A percentile compares a stretch with the other conserved stretches of the same genome.
Conservation (phyloP, 305 asterid species). For the Lippia alba region DNA sequence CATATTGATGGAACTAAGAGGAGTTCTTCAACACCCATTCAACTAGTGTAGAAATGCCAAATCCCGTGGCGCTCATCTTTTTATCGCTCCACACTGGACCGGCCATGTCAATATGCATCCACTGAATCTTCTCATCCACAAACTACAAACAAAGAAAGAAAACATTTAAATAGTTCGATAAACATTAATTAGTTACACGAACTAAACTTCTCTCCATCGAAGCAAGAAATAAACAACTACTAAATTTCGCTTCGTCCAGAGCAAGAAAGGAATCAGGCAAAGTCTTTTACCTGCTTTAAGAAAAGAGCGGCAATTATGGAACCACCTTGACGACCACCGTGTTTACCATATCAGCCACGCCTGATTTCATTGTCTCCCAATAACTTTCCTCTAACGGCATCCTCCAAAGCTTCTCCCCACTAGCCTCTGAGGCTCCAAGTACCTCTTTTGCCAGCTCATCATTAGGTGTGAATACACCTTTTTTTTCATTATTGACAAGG, state of each 20-base stretch:
- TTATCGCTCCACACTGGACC: constrained; percentile 83
- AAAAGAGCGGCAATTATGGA: constrained; percentile 87
- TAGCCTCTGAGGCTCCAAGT: constrained; percentile 64
- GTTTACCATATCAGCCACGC: constrained; percentile 92
- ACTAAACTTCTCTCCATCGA: too few species aligned
- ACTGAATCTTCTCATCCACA: constrained; percentile 83
- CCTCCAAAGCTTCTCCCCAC: constrained; percentile 93
- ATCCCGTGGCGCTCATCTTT: constrained; percentile 76
- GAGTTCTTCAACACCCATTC: constrained; percentile 69
- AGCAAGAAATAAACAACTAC: neutral
- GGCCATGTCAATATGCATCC: constrained; percentile 94
- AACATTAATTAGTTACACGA: neutral
- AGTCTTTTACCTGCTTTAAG: constrained; percentile 76
- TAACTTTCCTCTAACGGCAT: constrained; percentile 91
- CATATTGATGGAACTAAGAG: neutral
- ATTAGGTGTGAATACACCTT: constrained; percentile 87
- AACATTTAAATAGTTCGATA: neutral
- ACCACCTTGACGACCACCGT: constrained; percentile 90
- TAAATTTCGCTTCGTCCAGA: neutral
- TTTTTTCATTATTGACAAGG: neutral
- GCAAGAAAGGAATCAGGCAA: neutral
- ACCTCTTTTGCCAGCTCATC: constrained; percentile 92
- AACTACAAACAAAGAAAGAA: constrained; percentile 56
- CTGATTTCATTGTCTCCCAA: constrained; percentile 92
- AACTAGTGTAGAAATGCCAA: constrained; percentile 74